Conservation (phyloP, 495 filamentous ascomycete species). For the Podospora bellae-mahoneyi region DNA sequence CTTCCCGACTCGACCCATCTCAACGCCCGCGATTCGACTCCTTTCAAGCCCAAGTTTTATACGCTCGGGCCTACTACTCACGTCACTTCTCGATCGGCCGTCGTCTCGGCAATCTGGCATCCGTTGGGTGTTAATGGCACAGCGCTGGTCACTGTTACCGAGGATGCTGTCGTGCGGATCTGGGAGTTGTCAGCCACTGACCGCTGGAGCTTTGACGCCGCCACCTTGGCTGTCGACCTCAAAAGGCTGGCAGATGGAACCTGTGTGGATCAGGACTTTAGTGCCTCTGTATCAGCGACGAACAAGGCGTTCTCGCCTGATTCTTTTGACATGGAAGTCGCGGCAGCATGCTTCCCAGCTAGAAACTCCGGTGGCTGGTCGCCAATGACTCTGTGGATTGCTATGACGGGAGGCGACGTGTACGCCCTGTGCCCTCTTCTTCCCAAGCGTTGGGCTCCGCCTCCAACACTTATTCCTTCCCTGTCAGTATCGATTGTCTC, state of each 20-base stretch:
- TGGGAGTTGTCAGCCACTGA: constrained; percentile 82
- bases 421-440: constrained; percentile 88
- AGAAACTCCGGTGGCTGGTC: constrained; percentile 79
- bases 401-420: constrained; percentile 81
- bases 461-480: constrained; percentile 68
- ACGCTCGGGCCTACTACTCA: constrained; percentile 85
- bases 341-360: constrained; percentile 76
- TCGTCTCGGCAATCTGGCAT: constrained; percentile 82
- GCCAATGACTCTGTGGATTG: constrained; percentile 87
- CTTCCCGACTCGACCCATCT: constrained; percentile 74
- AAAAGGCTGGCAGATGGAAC: constrained; percentile 76
- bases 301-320: constrained; percentile 83
- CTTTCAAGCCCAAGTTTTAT: constrained; percentile 74
- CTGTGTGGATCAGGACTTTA: constrained; percentile 71
- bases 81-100: constrained; percentile 72
- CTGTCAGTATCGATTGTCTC: constrained; percentile 70
- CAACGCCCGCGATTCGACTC: constrained; percentile 55
- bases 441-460: constrained; percentile 77
- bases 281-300: constrained; percentile 62
- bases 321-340: constrained; percentile 80
- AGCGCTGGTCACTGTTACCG: constrained; percentile 77
- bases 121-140: constrained; percentile 70
- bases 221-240: constrained; percentile 77
- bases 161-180: constrained; percentile 76
- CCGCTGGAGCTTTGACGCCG: constrained; percentile 77